Evolutionary conservation across 495 filamentous ascomycete species (phyloP).

Genomic region (Hyaloscypha bicolor): DNA sequence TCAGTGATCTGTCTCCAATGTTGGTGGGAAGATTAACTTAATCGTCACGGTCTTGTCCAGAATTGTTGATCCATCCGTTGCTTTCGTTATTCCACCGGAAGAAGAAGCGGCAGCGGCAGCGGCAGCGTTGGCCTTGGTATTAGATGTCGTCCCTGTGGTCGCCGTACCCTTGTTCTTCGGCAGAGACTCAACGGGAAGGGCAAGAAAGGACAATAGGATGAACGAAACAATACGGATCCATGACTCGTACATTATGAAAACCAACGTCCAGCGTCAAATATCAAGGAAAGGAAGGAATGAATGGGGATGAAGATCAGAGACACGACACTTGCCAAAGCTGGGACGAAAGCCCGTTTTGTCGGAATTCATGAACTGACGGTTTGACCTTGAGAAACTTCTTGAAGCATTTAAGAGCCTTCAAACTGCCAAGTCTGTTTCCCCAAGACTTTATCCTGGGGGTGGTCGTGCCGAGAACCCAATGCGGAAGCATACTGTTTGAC

Average conservation of each 20-base stretch:
- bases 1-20: constrained; percentile 12
- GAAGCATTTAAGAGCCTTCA: constrained; percentile 8
- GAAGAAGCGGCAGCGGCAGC: constrained; percentile 3
- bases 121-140: no score
- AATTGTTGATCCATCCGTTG: constrained; percentile 50
- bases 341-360: constrained; percentile 6
- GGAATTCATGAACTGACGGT: not conserved
- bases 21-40: constrained; percentile 38
- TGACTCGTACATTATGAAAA: constrained; percentile 9
- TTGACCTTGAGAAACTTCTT: not conserved
- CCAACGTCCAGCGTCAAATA: constrained; percentile 26
- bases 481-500: constrained; percentile 6
- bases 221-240: constrained; percentile 23
- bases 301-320: not conserved
- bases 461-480: constrained; percentile 12
- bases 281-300: constrained; percentile 3
- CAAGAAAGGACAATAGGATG: constrained; percentile 12
- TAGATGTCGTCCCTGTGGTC: not conserved
- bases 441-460: constrained; percentile 18
- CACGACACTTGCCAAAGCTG: not conserved
- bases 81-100: constrained; percentile 22
- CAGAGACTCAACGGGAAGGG: constrained; percentile 18
- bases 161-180: constrained; percentile 15
- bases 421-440: constrained; percentile 29
- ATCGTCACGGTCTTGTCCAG: constrained; percentile 48